A percentile compares a stretch with the other conserved stretches of the same genome.
phyloP scores from a whole-genome alignment of 2,329 filamentous ascomycete species.

The Knufia fluminis region DNA sequence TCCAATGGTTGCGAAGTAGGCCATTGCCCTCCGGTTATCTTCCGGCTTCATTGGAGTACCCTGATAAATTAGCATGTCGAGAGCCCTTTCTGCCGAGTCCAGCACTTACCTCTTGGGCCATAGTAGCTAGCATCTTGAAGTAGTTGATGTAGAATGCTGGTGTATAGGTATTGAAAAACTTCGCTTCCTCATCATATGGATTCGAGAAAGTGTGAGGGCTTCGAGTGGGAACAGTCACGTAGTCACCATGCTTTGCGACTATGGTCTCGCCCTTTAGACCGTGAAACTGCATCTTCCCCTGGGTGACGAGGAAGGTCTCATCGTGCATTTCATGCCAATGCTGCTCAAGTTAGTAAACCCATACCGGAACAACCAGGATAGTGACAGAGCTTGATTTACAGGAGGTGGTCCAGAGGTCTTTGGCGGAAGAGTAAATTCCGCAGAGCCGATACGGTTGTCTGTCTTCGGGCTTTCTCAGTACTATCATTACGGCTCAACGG shows the following conservation, averaged over 20 bases:
- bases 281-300: constrained; percentile 22
- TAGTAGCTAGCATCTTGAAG: constrained; percentile 43
- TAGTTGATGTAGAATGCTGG: constrained; percentile 51
- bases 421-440: constrained; percentile 21
- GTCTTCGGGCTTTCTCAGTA: neutral
- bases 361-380: no score
- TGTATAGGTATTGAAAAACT: constrained; percentile 50
- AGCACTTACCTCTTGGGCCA: constrained; percentile 36
- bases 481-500: neutral
- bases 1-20: constrained; percentile 22
- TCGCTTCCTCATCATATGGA: constrained; percentile 44
- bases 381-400: no score
- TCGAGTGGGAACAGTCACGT: constrained; percentile 46
- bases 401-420: no score
- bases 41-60: constrained; percentile 19
- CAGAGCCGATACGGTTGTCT: constrained; percentile 16
- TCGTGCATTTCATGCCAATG: constrained; percentile 40
- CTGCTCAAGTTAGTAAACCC: no score
- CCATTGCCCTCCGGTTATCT: constrained; percentile 20
- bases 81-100: no score
- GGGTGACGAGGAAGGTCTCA: constrained; percentile 47
- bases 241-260: constrained; percentile 42
- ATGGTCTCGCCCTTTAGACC: constrained; percentile 19
- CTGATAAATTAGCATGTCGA: no score
- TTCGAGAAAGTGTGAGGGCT: constrained; percentile 50